These are phyloP conservation scores for Apiospora sp. DNA, from an alignment of 2,329 filamentous ascomycete species.

Conservation along the genomic window DNA sequence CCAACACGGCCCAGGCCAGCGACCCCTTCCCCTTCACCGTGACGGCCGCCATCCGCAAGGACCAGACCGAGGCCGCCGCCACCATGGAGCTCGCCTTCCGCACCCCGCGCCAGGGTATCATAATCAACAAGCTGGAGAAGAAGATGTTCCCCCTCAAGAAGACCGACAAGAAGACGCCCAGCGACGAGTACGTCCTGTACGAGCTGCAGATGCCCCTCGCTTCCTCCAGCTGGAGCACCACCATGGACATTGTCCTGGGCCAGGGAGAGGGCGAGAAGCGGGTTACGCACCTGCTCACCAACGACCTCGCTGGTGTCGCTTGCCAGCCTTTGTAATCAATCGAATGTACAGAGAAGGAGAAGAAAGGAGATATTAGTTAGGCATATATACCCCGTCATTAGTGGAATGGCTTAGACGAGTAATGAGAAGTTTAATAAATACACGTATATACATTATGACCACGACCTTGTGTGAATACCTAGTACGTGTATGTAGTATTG, in stretches of 20 bases:
- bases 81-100: conserved; percentile 21
- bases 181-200: conserved; percentile 15
- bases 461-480: too few species aligned
- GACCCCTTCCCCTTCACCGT: conserved; percentile 23
- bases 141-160: not conserved
- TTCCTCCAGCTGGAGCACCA: conserved; percentile 4
- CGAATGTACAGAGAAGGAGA: not conserved
- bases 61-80: not conserved
- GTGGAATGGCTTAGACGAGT: not conserved
- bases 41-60: conserved; percentile 25
- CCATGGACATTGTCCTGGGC: not conserved
- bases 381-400: too few species aligned
- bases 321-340: not conserved
- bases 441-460: not conserved
- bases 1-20: conserved; percentile 24
- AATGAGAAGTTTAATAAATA: not conserved
- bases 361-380: too few species aligned
- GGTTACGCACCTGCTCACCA: not conserved
- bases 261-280: not conserved
- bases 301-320: not conserved
- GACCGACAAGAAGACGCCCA: conserved; percentile 4
- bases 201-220: conserved; percentile 14
- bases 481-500: not conserved
- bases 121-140: not conserved
- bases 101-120: not conserved